Evolutionary conservation across 257 asterid genomes (phyloP), one percentile per base, ranked within the genome.

Genomic region (Solanum dulcamara): DNA sequence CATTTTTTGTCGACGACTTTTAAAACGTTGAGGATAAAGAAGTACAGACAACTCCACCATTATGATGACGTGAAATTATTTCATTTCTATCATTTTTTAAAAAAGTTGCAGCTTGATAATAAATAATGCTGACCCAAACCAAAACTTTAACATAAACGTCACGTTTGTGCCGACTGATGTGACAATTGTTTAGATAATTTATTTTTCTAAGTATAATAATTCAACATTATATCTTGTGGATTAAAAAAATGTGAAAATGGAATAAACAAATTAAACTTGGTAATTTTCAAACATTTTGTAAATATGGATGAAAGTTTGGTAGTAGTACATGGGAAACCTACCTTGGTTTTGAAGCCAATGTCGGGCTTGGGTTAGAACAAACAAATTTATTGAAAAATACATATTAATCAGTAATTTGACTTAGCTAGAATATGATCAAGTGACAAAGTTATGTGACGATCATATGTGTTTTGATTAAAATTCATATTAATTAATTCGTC

Each of bases 151-250:
- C 82, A 26, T 46, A 46, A 15, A 46, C 42, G 26, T 46, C 26
- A 77, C 82, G 13, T 46, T 77, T 77, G 82, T 77, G 82, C 82
- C 62, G 82, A 46, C 42, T 26, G 82, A 77, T 44, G 82, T 77
- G 62, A 74, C 57, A 74, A 74, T 42, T 42, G 26, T 12, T 24
- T 44, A 14, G 24, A 8, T 77, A 46, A 26, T 48, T 72, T 77
- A 77, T 46, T 28, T 44, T 40, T 77, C 10, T 11, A 26, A 15
- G 26, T 48, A 40, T 42, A 57, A 77, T 46, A 77, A 15, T 77
- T 77, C 40, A 46, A 77, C 13, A 46, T 4, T 46, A 46, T 17
- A 68, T 22, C 40, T 9, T 44, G 55, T 77, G 62, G 60, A 44
- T 44, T 77, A 66, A 15, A 15, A 40, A 14, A 44, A 44, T 18